Evolutionary conservation across 768 basidiomycete species (phyloP).

Genomic region (Naematelia aurantialba): DNA sequence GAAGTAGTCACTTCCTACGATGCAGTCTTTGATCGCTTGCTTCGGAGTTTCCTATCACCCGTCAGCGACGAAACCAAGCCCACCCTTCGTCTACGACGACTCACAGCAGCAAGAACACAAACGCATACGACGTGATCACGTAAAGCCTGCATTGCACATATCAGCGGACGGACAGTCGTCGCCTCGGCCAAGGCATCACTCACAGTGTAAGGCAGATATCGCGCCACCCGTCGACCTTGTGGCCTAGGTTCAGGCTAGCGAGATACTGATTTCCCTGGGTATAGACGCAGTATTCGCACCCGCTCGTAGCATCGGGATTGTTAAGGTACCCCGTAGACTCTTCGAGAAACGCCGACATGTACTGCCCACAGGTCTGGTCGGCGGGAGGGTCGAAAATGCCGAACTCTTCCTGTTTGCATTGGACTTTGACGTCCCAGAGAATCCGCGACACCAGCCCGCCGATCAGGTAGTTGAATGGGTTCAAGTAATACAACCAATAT

Average conservation of each 20-base stretch:
- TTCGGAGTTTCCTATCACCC: constrained; percentile 28
- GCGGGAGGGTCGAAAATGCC: constrained; percentile 40
- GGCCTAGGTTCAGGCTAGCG: constrained; percentile 25
- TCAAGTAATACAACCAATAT: constrained; percentile 28
- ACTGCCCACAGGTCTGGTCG: constrained; percentile 43
- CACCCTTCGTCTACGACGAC: too few relatives aligned
- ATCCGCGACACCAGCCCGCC: constrained; percentile 41
- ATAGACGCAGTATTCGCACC: constrained; percentile 41
- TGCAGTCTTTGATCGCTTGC: constrained; percentile 42
- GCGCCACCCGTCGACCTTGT: constrained; percentile 28
- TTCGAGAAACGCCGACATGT: constrained; percentile 40
- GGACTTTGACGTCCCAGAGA: constrained; percentile 44
- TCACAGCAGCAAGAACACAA: constrained; percentile 26
- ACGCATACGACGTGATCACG: constrained; percentile 21
- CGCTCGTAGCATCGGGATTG: constrained; percentile 29
- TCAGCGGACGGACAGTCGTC: neutral
- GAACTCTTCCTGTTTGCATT: constrained; percentile 35
- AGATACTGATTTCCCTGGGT: constrained; percentile 42
- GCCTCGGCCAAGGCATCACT: neutral
- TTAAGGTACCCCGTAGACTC: constrained; percentile 37
- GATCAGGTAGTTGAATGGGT: constrained; percentile 47
- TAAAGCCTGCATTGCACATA: constrained; percentile 14
- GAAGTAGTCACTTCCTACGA: too few relatives aligned
- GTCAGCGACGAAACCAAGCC: neutral
- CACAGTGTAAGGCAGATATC: constrained; percentile 33